Conservation (phyloP, 2,329 filamentous ascomycete species). For the Sclerotinia nivalis region DNA sequence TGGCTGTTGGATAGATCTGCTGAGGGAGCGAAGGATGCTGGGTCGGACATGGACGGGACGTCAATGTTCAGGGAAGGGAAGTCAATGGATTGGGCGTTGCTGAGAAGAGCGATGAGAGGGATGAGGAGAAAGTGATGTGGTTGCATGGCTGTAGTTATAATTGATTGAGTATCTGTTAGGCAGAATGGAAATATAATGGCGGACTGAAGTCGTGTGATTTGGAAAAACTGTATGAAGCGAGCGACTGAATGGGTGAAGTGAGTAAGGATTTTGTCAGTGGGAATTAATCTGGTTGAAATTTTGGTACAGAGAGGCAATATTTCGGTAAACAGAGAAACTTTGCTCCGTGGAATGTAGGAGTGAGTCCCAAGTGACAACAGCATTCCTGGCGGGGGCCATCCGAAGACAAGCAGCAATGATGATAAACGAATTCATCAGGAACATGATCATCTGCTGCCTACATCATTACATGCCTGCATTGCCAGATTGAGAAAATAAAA, state of each 20-base stretch:
- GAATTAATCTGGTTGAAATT: neutral
- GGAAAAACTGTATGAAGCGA: neutral
- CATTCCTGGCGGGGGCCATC: neutral
- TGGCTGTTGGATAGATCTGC: neutral
- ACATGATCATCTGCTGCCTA: neutral
- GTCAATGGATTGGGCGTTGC: neutral
- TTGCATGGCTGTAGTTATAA: neutral
- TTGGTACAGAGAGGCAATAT: neutral
- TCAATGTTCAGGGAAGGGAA: neutral
- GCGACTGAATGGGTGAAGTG: neutral
- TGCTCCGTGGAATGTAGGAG: constrained; percentile 10
- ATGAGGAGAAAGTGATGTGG: neutral
- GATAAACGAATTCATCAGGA: neutral
- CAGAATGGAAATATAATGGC: neutral
- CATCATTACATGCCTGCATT: neutral
- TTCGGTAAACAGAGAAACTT: constrained; percentile 2
- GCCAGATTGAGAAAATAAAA: neutral
- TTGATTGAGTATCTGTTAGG: neutral
- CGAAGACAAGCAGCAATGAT: neutral
- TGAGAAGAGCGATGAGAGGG: neutral
- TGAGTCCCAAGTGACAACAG: neutral
- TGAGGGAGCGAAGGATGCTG: neutral
- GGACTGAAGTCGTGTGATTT: neutral
- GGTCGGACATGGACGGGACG: neutral
- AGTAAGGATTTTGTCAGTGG: neutral